Conservation (phyloP, 2,329 filamentous ascomycete species). For the Aureobasidium sp. region DNA sequence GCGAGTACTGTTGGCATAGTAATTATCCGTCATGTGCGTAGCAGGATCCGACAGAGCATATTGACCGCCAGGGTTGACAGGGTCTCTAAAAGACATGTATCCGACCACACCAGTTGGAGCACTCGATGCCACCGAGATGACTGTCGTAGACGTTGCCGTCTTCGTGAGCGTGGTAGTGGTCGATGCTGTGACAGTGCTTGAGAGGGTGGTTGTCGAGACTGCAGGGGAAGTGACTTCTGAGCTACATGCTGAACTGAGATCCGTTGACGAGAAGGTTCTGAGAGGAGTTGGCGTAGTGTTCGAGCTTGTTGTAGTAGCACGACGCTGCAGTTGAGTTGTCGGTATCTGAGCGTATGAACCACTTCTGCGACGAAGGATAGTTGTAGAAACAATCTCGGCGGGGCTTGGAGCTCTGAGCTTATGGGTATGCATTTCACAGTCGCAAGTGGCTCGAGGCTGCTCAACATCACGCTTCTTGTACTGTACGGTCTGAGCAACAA, state of each 20-base stretch:
- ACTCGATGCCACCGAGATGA: constrained; percentile 11
- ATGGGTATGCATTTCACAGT: constrained; percentile 1
- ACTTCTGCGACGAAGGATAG: constrained; percentile 15
- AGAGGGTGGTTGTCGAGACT: neutral
- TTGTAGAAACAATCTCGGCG: neutral
- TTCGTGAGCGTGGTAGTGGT: constrained; percentile 18
- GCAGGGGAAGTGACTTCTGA: constrained; percentile 10
- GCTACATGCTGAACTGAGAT: constrained; percentile 14
- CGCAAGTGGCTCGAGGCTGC: constrained; percentile 3
- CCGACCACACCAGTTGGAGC: constrained; percentile 14
- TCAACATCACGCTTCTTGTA: constrained; percentile 15
- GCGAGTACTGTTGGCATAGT: constrained; percentile 9
- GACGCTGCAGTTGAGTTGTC: constrained; percentile 12
- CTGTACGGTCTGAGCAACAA: constrained; percentile 8
- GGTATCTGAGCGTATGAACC: neutral
- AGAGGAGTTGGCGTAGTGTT: constrained; percentile 13
- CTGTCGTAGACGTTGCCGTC: constrained; percentile 9
- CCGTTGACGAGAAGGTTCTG: constrained; percentile 8
- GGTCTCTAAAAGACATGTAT: constrained; percentile 7
- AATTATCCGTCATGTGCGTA: constrained; percentile 16
- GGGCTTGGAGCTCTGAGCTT: constrained; percentile 3
- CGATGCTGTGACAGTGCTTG: constrained; percentile 16
- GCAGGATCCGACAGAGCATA: constrained; percentile 13
- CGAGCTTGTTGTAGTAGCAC: neutral
- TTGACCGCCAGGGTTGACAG: constrained; percentile 10